Evolutionary conservation across 1,284 basidiomycete species (phyloP).

Genomic region (Phaffia rhodozyma): DNA sequence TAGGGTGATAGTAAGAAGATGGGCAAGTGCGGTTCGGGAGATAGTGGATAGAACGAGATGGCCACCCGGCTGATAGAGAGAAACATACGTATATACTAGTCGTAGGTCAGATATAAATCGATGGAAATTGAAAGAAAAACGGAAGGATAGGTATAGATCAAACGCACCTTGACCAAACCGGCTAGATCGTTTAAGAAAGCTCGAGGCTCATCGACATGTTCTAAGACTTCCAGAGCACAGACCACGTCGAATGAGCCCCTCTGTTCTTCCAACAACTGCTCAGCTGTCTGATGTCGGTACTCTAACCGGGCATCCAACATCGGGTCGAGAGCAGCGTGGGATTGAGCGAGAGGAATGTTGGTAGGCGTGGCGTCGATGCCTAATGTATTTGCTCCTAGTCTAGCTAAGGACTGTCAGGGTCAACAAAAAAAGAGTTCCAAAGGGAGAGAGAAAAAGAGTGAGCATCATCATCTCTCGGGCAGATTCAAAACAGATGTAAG

Average conservation of each 20-base stretch:
- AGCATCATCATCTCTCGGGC: not conserved
- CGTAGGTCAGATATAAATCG: not conserved
- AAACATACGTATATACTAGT: slow-evolving; percentile 1
- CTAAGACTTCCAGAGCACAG: slow-evolving; percentile 94
- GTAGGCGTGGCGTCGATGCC: slow-evolving; percentile 82
- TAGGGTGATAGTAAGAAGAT: slow-evolving; percentile 77
- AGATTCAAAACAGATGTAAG: no score
- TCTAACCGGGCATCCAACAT: slow-evolving; percentile 31
- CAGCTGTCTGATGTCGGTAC: slow-evolving; percentile 71
- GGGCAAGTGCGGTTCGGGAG: slow-evolving; percentile 79
- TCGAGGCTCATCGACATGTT: slow-evolving; percentile 88
- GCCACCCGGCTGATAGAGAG: slow-evolving; percentile 62
- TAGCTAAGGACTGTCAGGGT: slow-evolving; percentile 56
- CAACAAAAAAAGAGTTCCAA: slow-evolving; percentile 6
- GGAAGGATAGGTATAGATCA: not conserved
- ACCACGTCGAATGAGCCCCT: slow-evolving; percentile 69
- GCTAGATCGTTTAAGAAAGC: slow-evolving; percentile 71
- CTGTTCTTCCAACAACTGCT: slow-evolving; percentile 51
- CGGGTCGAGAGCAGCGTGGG: slow-evolving; percentile 73
- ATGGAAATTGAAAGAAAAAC: not conserved
- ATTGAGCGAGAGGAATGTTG: slow-evolving; percentile 74
- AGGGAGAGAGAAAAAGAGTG: not conserved
- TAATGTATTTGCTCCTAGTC: slow-evolving; percentile 71
- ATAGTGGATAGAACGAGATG: slow-evolving; percentile 96
- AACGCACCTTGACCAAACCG: slow-evolving; percentile 64